These are phyloP conservation scores for Didymosphaeria variabile DNA, from an alignment of 2,329 filamentous ascomycete species.

Conservation along the genomic window DNA sequence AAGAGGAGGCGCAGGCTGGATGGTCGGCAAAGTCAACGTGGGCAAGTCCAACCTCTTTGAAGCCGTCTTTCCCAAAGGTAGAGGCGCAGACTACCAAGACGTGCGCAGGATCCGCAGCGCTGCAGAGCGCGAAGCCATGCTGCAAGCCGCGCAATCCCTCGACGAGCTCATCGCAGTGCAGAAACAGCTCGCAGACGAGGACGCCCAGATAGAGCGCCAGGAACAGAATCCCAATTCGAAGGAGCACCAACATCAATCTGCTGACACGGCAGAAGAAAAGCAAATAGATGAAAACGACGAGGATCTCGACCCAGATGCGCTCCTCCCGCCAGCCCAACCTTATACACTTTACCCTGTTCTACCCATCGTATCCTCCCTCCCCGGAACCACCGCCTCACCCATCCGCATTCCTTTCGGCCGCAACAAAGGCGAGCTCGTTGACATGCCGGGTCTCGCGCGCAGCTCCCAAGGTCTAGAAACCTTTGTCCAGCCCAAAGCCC, in stretches of 20 bases:
- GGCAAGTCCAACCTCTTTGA: constrained; percentile 95
- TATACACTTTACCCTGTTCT: constrained; percentile 83
- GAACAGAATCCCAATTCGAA: constrained; percentile 22
- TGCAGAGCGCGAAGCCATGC: constrained; percentile 44
- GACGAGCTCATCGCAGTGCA: constrained; percentile 38
- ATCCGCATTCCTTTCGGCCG: constrained; percentile 91
- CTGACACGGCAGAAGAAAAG: constrained; percentile 19
- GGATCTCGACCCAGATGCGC: constrained; percentile 47
- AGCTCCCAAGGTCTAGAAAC: constrained; percentile 69
- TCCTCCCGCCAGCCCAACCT: constrained; percentile 79
- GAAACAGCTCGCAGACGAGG: constrained; percentile 44
- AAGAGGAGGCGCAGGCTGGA: constrained; percentile 87
- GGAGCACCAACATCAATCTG: constrained; percentile 33
- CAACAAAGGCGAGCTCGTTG: constrained; percentile 88
- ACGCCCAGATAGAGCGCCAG: constrained; percentile 37
- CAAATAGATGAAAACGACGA: constrained; percentile 35
- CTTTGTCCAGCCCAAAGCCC: constrained; percentile 73
- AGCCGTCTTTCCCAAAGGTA: constrained; percentile 80
- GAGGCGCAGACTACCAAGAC: constrained; percentile 48
- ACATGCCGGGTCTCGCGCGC: constrained; percentile 85
- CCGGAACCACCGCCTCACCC: constrained; percentile 93
- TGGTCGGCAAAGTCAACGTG: constrained; percentile 98
- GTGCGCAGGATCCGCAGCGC: constrained; percentile 46
- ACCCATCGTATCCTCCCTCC: constrained; percentile 84
- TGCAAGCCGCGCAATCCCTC: constrained; percentile 35